These are phyloP conservation scores for Euphrasia confusa DNA, from an alignment of 257 asterid species.

Conservation along the genomic window DNA sequence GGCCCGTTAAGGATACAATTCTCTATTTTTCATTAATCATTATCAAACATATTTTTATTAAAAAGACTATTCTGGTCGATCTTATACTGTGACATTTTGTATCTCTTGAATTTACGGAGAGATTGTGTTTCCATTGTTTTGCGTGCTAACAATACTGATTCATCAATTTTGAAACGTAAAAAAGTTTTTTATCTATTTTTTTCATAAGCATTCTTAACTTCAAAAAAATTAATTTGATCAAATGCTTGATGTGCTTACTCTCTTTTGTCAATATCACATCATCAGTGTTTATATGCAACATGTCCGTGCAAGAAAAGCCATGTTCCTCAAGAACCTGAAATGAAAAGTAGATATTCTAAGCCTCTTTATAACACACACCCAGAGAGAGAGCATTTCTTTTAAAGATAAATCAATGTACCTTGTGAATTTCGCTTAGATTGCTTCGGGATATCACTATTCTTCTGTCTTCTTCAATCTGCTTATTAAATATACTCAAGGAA, in stretches of 20 bases:
- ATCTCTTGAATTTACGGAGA: no score
- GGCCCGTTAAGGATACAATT: no score
- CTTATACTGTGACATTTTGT: no score
- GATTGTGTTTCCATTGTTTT: no score
- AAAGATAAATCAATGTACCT: constrained; percentile 36
- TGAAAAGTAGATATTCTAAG: constrained; percentile 17
- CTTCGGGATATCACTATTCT: constrained; percentile 67
- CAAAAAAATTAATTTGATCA: neutral
- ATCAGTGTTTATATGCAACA: constrained; percentile 63
- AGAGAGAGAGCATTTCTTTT: neutral
- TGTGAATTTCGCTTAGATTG: constrained; percentile 60
- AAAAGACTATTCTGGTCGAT: no score
- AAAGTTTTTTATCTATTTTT: no score
- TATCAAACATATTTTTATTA: no score
- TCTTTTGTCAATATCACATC: constrained; percentile 74
- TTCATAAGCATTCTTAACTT: neutral
- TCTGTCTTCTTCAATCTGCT: constrained; percentile 79
- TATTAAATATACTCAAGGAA: constrained; percentile 45
- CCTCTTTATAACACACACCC: neutral
- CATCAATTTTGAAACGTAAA: no score
- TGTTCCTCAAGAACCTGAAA: constrained; percentile 92
- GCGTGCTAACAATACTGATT: no score
- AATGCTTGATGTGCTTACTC: constrained; percentile 36
- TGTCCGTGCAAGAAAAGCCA: constrained; percentile 61
- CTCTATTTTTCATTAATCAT: no score